Evolutionary conservation across 78 protist genomes (phyloP).

Genomic region (Dictyostelium capitatum): DNA sequence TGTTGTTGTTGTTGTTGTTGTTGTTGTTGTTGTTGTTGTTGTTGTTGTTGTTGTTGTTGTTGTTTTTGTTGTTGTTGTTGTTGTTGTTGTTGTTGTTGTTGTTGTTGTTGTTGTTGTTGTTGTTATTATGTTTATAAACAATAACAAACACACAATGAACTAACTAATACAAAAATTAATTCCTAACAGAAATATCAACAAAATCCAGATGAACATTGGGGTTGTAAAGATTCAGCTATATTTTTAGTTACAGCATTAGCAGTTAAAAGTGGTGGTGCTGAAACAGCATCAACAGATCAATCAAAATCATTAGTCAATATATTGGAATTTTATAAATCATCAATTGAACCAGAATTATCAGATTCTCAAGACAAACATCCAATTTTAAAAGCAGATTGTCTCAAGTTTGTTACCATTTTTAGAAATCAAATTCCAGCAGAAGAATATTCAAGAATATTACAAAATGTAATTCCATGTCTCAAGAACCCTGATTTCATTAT

Average conservation of each 20-base stretch:
- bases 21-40: too few species aligned
- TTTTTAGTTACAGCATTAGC: conserved; percentile 94
- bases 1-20: too few species aligned
- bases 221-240: conserved; percentile 94
- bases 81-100: neutral
- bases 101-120: neutral
- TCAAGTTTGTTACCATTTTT: conserved; percentile 94
- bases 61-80: too few species aligned
- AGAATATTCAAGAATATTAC: conserved; percentile 37
- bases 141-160: too few species aligned
- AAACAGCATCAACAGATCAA: neutral
- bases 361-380: conserved; percentile 41
- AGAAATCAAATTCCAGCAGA: conserved; percentile 77
- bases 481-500: conserved; percentile 74
- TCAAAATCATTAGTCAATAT: conserved; percentile 35
- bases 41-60: too few species aligned
- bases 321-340: conserved; percentile 80
- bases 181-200: conserved; percentile 2
- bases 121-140: neutral
- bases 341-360: conserved; percentile 88
- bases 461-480: conserved; percentile 51
- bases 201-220: conserved; percentile 85
- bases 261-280: conserved; percentile 38
- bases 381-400: conserved; percentile 92
- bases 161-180: too few species aligned